Conservation (phyloP, 2,329 filamentous ascomycete genomes). For the Drechslerella stenobrocha region DNA sequence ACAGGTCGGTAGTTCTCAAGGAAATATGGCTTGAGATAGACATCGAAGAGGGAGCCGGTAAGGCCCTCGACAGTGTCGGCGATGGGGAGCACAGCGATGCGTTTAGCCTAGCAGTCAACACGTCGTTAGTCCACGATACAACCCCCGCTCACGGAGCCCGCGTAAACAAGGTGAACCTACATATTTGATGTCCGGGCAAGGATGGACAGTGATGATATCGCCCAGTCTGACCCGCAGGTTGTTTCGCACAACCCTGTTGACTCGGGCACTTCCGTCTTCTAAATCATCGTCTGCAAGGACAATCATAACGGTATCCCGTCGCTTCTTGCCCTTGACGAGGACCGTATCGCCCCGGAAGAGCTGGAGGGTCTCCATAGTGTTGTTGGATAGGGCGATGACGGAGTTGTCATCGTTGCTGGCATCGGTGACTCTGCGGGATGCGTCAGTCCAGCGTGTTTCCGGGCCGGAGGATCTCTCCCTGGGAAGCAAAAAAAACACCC, state of each 20-base stretch:
- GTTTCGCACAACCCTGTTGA: constrained; percentile 98
- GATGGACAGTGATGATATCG: constrained; percentile 94
- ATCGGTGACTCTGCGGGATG: constrained; percentile 78
- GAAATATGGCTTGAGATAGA: constrained; percentile 99
- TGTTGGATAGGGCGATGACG: constrained; percentile 95
- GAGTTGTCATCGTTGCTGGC: constrained; percentile 98
- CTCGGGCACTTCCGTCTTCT: constrained; percentile 92
- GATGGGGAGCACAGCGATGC: constrained; percentile 96
- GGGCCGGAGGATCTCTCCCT: neutral
- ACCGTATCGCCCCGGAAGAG: constrained; percentile 99
- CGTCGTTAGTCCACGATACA: neutral
- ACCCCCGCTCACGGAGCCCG: neutral
- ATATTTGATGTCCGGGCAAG: constrained; percentile 99
- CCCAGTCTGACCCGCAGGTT: constrained; percentile 96
- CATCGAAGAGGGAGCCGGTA: constrained; percentile 96
- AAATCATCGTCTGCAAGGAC: constrained; percentile 97
- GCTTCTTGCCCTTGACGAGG: constrained; percentile 98
- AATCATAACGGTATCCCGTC: constrained; percentile 97
- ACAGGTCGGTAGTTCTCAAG: constrained; percentile 97
- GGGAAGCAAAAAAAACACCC: constrained; percentile 1
- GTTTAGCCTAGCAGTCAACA: constrained; percentile 74
- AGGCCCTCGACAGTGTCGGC: constrained; percentile 97
- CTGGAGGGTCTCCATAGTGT: constrained; percentile 97
- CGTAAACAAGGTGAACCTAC: constrained; percentile 62
- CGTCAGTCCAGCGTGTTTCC: neutral